phyloP scores from a whole-genome alignment of 495 filamentous ascomycete species.

The Apodospora peruviana region DNA sequence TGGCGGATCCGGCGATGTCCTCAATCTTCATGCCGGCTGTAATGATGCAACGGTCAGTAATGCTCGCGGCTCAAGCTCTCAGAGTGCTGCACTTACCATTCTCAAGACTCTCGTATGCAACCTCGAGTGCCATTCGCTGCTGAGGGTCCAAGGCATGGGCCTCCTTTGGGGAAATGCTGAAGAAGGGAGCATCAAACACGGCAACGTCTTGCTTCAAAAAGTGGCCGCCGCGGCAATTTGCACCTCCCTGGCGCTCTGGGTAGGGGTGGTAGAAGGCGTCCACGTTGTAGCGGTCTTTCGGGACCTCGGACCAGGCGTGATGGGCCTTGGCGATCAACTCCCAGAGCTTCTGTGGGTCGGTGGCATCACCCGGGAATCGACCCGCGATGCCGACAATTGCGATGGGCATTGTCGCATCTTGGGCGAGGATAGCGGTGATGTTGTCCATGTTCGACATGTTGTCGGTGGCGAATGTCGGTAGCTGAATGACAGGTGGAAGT shows the following conservation, averaged over 20 bases:
- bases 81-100: background rate
- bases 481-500: too few species aligned
- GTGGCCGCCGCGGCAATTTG: constrained; percentile 15
- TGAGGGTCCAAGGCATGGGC: constrained; percentile 67
- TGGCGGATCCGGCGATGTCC: background rate
- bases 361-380: constrained; percentile 29
- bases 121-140: constrained; percentile 49
- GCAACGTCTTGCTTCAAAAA: constrained; percentile 38
- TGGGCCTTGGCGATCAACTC: constrained; percentile 9
- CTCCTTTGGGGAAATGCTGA: constrained; percentile 50
- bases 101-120: constrained; percentile 1
- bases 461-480: too few species aligned
- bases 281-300: constrained; percentile 27
- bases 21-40: constrained; percentile 2
- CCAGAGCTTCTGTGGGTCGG: constrained; percentile 9
- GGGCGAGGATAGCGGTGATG: background rate
- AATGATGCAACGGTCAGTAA: background rate
- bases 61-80: background rate
- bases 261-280: constrained; percentile 27
- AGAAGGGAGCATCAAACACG: constrained; percentile 51
- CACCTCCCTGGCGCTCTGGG: constrained; percentile 1
- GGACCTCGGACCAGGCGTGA: constrained; percentile 26
- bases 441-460: too few species aligned
- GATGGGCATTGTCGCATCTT: constrained; percentile 7
- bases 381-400: constrained; percentile 34